Evolutionary conservation across 2,329 filamentous ascomycete species (phyloP).

Genomic region (Davidsoniella virescens): DNA sequence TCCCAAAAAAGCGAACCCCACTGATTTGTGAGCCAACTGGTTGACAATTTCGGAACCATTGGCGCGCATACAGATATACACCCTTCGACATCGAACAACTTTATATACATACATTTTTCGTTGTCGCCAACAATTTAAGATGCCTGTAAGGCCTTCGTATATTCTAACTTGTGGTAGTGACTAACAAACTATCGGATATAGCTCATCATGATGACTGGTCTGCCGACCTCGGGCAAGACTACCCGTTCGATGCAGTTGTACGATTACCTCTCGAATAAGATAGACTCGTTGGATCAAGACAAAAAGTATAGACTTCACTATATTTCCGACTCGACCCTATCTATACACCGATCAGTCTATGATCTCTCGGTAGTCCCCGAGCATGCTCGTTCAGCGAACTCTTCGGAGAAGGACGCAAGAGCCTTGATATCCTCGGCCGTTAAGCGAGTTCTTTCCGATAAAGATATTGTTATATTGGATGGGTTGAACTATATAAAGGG

Average conservation of each 20-base stretch:
- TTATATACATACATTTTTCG: neutral
- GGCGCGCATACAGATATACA: neutral
- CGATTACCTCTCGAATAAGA: constrained; percentile 43
- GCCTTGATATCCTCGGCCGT: constrained; percentile 62
- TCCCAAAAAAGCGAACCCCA: neutral
- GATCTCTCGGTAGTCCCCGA: constrained; percentile 38
- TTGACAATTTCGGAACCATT: neutral
- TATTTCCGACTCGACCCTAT: constrained; percentile 56
- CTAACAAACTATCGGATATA: constrained; percentile 19
- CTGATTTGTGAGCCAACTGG: neutral
- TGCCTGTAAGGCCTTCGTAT: constrained; percentile 6
- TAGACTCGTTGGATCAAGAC: constrained; percentile 23
- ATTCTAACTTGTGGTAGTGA: neutral
- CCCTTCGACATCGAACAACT: neutral
- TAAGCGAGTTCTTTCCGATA: constrained; percentile 55
- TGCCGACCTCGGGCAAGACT: constrained; percentile 53
- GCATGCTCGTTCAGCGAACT: constrained; percentile 53
- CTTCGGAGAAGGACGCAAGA: constrained; percentile 66
- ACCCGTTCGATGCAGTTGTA: constrained; percentile 50
- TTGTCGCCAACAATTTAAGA: neutral
- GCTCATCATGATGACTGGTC: constrained; percentile 51
- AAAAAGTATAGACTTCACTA: constrained; percentile 51
- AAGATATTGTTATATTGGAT: constrained; percentile 66
- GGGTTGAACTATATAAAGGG: constrained; percentile 81
- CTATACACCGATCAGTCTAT: constrained; percentile 55